Conservation (phyloP, 2,329 filamentous ascomycete genomes). For the Gliomastix tumulicola region DNA sequence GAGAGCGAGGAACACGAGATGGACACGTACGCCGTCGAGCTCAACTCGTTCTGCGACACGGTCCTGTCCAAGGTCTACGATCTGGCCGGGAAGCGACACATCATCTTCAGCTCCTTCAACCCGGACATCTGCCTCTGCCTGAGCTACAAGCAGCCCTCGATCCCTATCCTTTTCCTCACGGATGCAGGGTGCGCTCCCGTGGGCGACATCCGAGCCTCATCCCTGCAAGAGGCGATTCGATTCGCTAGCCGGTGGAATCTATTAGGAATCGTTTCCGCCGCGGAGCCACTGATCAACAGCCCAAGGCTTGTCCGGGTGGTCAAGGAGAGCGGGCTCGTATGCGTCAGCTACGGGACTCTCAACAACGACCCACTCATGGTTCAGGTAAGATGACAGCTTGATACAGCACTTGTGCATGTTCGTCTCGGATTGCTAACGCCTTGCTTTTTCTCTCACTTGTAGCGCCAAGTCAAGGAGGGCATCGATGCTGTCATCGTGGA, state of each 20-base stretch:
- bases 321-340: slow-evolving; percentile 89
- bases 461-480: slow-evolving; percentile 87
- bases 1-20: slow-evolving; percentile 94
- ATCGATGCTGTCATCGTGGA: slow-evolving; percentile 98
- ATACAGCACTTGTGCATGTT: not conserved
- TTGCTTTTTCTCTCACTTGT: slow-evolving; percentile 7
- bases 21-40: slow-evolving; percentile 91
- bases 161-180: slow-evolving; percentile 89
- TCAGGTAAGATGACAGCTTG: slow-evolving; percentile 53
- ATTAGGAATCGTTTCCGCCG: slow-evolving; percentile 83
- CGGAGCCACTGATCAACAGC: slow-evolving; percentile 81
- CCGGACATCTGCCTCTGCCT: slow-evolving; percentile 92
- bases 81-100: slow-evolving; percentile 71
- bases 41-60: slow-evolving; percentile 95
- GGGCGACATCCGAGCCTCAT: slow-evolving; percentile 83
- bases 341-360: slow-evolving; percentile 83
- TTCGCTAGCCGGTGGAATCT: slow-evolving; percentile 95
- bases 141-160: slow-evolving; percentile 95
- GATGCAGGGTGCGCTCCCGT: slow-evolving; percentile 78
- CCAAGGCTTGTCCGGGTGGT: slow-evolving; percentile 86
- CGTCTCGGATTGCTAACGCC: too few relatives aligned
- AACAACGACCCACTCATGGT: slow-evolving; percentile 88
- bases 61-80: slow-evolving; percentile 89
- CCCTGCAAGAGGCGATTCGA: slow-evolving; percentile 88
- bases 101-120: slow-evolving; percentile 97